Base-by-base conservation (phyloP, 345 rosid genomes). In the Citrus hindsii region DNA sequence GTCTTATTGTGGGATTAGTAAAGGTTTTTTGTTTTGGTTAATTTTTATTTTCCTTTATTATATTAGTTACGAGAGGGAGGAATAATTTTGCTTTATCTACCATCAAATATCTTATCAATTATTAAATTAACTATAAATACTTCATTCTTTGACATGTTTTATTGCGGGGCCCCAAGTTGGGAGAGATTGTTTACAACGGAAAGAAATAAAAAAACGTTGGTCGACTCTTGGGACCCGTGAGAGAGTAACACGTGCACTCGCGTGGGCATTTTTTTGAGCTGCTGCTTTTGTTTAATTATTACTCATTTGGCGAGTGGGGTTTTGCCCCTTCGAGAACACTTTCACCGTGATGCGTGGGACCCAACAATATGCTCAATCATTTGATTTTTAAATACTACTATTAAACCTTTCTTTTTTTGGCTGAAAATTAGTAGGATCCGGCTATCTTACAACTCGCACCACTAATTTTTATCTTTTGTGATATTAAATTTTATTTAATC, bases 1-100 rank as follows among this genome's bases (percentile, higher is more conserved):
- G 69, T 73, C 75, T 51, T 37, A 73, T 81, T 74, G 71, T 79
- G 80, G 74, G 67, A 69, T 78, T 71, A 55, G 68, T 66, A 64
- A 80, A 68, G 58, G 42, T 38, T 38, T 69, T 69, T 42, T 69
- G n/a, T 42, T 46, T 3, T 0, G 37, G 37, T 35, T 42, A 40
- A 40, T 40, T 40, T 42, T 10, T 12, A 42, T 59, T 69, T 32
- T 10, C 32, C 28, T 61, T 68, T 59, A 30, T 56, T 9, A 2
- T 21, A 61, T 46, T 33, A 14, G 2, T 4, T 28, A 13, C 7
- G 3, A 33, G 48, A 21, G 18, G 51, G 6, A 70, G 76, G 75
- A 59, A 42, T 70, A 32, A 60, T 73, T 59, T 77, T 35, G 8
- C 40, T 77, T 69, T 37, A 38, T 2, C 12, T 9, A 38, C 1